Evolutionary conservation across 2,329 filamentous ascomycete genomes (phyloP).

Genomic region (Madurella mycetomatis): DNA sequence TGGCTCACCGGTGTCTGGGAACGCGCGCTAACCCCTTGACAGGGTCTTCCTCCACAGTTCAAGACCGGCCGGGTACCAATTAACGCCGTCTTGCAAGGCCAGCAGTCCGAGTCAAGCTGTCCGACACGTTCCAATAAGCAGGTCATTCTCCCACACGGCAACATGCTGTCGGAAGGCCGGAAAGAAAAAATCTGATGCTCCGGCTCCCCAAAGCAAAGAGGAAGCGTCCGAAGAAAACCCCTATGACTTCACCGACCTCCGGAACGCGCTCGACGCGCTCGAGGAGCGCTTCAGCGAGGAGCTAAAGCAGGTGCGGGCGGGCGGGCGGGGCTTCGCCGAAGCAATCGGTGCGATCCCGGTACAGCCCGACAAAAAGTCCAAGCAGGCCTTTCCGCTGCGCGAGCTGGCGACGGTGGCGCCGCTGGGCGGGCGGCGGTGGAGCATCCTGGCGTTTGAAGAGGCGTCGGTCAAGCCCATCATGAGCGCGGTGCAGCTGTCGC

Average conservation of each 20-base stretch:
- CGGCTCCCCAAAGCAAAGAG: neutral
- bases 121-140: neutral
- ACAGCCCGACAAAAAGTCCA: constrained; percentile 29
- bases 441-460: constrained; percentile 37
- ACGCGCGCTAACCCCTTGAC: neutral
- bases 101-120: neutral
- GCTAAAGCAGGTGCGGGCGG: constrained; percentile 41
- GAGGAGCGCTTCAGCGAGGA: constrained; percentile 39
- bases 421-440: constrained; percentile 37
- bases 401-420: constrained; percentile 54
- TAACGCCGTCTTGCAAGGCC: neutral
- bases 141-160: constrained; percentile 18
- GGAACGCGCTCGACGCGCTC: constrained; percentile 39
- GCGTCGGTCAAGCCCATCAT: constrained; percentile 51
- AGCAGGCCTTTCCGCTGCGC: constrained; percentile 43
- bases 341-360: constrained; percentile 41
- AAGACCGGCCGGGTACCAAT: neutral
- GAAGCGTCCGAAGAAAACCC: constrained; percentile 33
- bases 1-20: neutral
- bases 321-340: constrained; percentile 51
- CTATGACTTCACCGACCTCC: constrained; percentile 46
- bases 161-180: constrained; percentile 1
- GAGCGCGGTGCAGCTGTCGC: constrained; percentile 48
- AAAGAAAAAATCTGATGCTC: neutral
- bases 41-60: constrained; percentile 4